Percentiles rank a stretch among this genome's conserved stretches.
These are phyloP conservation scores for Colletotrichum sublineola DNA, from an alignment of 2,329 filamentous ascomycete genomes.

Conservation along the genomic window DNA sequence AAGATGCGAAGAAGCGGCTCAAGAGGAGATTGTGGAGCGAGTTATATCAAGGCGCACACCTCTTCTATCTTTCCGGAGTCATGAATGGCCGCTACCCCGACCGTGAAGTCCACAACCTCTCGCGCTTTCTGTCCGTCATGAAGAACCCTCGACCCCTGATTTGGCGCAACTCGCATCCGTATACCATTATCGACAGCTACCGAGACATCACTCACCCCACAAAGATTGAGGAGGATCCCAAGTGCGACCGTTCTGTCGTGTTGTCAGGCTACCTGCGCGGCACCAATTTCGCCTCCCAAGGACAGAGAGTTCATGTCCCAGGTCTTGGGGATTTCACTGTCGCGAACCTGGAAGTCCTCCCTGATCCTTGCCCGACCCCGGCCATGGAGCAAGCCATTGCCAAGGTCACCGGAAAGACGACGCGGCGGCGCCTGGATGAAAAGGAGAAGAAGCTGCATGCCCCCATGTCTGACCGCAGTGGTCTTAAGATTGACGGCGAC, in stretches of 20 bases:
- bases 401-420: slow-evolving; percentile 86
- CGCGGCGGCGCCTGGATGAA: slow-evolving; percentile 85
- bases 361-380: slow-evolving; percentile 95
- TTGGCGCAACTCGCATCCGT: slow-evolving; percentile 97
- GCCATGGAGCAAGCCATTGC: slow-evolving; percentile 88
- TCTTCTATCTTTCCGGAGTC: slow-evolving; percentile 97
- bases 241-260: slow-evolving; percentile 91
- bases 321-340: slow-evolving; percentile 92
- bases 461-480: slow-evolving; percentile 97
- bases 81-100: slow-evolving; percentile 98
- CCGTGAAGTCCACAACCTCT: slow-evolving; percentile 94
- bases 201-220: slow-evolving; percentile 95
- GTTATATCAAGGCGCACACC: slow-evolving; percentile 94
- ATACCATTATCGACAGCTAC: slow-evolving; percentile 93
- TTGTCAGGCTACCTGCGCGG: slow-evolving; percentile 94
- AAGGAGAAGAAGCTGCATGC: slow-evolving; percentile 98
- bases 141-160: slow-evolving; percentile 97
- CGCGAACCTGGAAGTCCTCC: slow-evolving; percentile 84
- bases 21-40: slow-evolving; percentile 98
- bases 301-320: slow-evolving; percentile 90
- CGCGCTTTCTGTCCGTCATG: slow-evolving; percentile 97
- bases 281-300: slow-evolving; percentile 89
- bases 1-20: slow-evolving; percentile 93
- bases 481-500: slow-evolving; percentile 95
- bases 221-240: slow-evolving; percentile 86